Percentiles rank a stretch among this genome's conserved stretches.
Evolutionary conservation across 2,329 filamentous ascomycete genomes (phyloP).

Genomic region (Aspergillus ustus): DNA sequence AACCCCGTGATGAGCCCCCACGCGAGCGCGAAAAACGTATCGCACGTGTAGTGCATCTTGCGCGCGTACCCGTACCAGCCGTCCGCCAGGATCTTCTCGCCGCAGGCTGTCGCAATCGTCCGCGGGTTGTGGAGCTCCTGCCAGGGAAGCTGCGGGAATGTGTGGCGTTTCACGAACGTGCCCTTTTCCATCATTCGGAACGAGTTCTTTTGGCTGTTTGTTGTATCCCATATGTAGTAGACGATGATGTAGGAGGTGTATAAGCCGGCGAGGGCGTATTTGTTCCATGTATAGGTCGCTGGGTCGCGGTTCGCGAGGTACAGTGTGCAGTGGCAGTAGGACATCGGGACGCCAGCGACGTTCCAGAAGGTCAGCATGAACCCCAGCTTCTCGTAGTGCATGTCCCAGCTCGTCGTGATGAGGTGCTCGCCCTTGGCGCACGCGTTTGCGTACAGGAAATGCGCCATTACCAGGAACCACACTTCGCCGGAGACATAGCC

Average conservation of each 20-base stretch:
- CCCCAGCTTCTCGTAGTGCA: constrained; percentile 96
- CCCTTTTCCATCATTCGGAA: constrained; percentile 82
- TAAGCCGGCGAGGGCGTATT: constrained; percentile 66
- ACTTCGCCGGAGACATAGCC: constrained; percentile 86
- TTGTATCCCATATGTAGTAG: constrained; percentile 92
- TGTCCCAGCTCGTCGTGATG: constrained; percentile 76
- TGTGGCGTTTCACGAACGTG: constrained; percentile 68
- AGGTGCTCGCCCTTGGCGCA: constrained; percentile 91
- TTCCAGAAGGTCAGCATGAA: constrained; percentile 99
- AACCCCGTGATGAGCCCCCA: constrained; percentile 84
- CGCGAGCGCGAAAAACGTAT: constrained; percentile 74
- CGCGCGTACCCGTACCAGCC: constrained; percentile 79
- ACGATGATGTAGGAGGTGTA: constrained; percentile 76
- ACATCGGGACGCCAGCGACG: constrained; percentile 84
- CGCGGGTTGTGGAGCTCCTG: constrained; percentile 80
- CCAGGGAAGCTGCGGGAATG: constrained; percentile 92
- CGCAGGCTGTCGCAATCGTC: constrained; percentile 72
- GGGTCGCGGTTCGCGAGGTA: constrained; percentile 86
- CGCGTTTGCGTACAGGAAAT: constrained; percentile 90
- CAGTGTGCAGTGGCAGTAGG: constrained; percentile 91
- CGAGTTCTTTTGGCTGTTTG: constrained; percentile 91
- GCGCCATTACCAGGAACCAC: constrained; percentile 81
- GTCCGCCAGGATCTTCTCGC: constrained; percentile 78
- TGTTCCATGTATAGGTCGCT: constrained; percentile 76
- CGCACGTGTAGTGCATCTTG: constrained; percentile 82